Conservation (phyloP, 2,329 filamentous ascomycete genomes). For the Daldinia sp. region DNA sequence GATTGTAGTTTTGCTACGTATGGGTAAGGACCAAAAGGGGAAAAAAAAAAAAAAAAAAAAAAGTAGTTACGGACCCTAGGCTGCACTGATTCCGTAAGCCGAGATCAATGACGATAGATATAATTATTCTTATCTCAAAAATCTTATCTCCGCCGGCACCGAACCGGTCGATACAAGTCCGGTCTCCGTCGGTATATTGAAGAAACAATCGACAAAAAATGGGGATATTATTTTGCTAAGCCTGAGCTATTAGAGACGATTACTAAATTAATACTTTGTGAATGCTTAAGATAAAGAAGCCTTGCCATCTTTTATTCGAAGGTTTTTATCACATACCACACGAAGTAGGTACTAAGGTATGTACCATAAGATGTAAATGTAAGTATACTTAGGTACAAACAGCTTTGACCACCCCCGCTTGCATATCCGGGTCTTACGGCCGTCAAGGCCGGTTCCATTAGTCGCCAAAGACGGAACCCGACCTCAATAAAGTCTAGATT, state of each 20-base stretch:
- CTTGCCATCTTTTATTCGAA: not conserved
- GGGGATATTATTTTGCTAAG: not conserved
- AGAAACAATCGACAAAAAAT: not conserved
- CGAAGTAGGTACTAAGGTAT: too few relatives aligned
- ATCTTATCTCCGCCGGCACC: slow-evolving; percentile 39
- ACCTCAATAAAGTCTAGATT: not conserved
- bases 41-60: slow-evolving; percentile 18
- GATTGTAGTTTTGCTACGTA: not conserved
- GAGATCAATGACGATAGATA: slow-evolving; percentile 42
- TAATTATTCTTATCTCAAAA: slow-evolving; percentile 30
- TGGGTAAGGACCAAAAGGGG: not conserved
- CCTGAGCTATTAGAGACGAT: not conserved
- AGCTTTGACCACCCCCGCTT: not conserved
- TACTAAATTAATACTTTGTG: not conserved
- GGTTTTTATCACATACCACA: not conserved
- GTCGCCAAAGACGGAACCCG: not conserved
- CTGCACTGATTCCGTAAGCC: slow-evolving; percentile 19
- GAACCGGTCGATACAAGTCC: slow-evolving; percentile 24
- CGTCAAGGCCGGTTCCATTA: slow-evolving; percentile 20
- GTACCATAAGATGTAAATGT: too few relatives aligned
- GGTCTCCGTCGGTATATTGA: not conserved
- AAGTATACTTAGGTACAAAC: not conserved
- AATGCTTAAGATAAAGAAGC: not conserved
- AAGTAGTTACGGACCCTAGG: slow-evolving; percentile 18
- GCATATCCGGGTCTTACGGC: slow-evolving; percentile 7